Evolutionary conservation across 306 rosid species (phyloP).

Genomic region (Cucurbita ficifolia): DNA sequence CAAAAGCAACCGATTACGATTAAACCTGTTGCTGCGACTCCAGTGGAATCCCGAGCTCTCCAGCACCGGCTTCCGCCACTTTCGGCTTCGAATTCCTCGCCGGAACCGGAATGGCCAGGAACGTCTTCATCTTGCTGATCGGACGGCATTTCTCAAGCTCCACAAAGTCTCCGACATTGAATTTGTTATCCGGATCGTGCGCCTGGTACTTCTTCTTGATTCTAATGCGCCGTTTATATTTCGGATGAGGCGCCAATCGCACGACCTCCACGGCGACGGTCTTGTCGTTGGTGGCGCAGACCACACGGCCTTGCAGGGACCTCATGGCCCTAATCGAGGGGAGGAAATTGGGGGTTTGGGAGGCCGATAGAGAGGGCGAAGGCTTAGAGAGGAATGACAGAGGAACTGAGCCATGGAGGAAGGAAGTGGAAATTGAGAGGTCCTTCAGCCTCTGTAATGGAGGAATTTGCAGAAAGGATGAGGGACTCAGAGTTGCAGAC

Average conservation of each 20-base stretch:
- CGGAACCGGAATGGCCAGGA: conserved; percentile 47
- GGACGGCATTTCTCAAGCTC: conserved; percentile 64
- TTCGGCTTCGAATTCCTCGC: conserved; percentile 12
- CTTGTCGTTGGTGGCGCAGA: conserved; percentile 58
- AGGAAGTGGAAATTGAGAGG: conserved; percentile 23
- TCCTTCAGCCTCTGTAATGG: conserved; percentile 29
- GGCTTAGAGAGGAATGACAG: conserved; percentile 38
- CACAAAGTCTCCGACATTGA: conserved; percentile 71
- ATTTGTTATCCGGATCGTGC: conserved; percentile 74
- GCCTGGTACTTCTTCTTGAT: conserved; percentile 96
- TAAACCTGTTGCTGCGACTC: conserved; percentile 41
- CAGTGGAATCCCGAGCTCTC: conserved; percentile 49
- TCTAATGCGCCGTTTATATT: conserved; percentile 80
- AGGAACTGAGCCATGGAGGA: conserved; percentile 42
- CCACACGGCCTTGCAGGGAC: conserved; percentile 63
- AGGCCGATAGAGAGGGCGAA: conserved; percentile 19
- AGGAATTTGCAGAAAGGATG: conserved; percentile 56
- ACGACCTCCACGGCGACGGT: conserved; percentile 82
- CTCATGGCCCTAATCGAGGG: conserved; percentile 54
- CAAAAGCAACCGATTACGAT: conserved; percentile 2
- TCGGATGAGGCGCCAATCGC: conserved; percentile 69
- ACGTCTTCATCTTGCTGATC: conserved; percentile 82
- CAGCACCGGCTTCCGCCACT: background rate
- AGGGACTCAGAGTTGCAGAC: conserved; percentile 22
- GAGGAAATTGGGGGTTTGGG: conserved; percentile 19